These are phyloP conservation scores for Excoecaria agallocha DNA, from an alignment of 345 rosid species.

Conservation along the genomic window DNA sequence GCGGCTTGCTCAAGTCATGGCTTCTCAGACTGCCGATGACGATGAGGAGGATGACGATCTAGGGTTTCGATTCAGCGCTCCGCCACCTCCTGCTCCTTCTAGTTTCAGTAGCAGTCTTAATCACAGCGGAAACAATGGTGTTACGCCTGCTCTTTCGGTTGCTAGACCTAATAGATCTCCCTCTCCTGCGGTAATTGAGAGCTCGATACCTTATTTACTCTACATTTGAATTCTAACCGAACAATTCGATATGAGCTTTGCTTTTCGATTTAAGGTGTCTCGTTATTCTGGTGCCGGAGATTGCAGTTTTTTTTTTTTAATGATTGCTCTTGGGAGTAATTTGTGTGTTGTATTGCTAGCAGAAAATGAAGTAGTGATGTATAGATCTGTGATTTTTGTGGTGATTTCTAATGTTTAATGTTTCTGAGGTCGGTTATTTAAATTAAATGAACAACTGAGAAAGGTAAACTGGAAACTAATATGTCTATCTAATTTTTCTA, in stretches of 20 bases:
- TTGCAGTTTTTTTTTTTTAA: not conserved
- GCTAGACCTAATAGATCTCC: slow-evolving; percentile 67
- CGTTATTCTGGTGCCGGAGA: not conserved
- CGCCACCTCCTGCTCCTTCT: slow-evolving; percentile 40
- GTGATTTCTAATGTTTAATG: not conserved
- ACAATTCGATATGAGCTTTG: slow-evolving; percentile 10
- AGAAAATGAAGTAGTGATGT: not conserved
- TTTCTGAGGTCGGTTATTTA: no score
- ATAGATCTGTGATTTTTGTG: not conserved
- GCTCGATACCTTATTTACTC: not conserved
- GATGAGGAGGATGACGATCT: slow-evolving; percentile 61
- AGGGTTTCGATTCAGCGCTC: slow-evolving; percentile 54
- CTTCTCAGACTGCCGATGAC: slow-evolving; percentile 71
- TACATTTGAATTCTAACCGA: not conserved
- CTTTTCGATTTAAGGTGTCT: not conserved
- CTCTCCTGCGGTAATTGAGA: slow-evolving; percentile 72
- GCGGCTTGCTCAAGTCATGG: slow-evolving; percentile 93
- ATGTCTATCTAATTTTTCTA: not conserved
- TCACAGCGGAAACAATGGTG: slow-evolving; percentile 13
- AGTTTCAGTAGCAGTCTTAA: slow-evolving; percentile 30
- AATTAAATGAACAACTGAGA: no score
- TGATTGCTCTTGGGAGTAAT: not conserved
- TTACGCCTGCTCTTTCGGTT: slow-evolving; percentile 37
- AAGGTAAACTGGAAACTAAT: not conserved
- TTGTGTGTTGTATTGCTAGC: not conserved